phyloP scores from a whole-genome alignment of 208 protist genomes.

The Porcisia hertigi region DNA sequence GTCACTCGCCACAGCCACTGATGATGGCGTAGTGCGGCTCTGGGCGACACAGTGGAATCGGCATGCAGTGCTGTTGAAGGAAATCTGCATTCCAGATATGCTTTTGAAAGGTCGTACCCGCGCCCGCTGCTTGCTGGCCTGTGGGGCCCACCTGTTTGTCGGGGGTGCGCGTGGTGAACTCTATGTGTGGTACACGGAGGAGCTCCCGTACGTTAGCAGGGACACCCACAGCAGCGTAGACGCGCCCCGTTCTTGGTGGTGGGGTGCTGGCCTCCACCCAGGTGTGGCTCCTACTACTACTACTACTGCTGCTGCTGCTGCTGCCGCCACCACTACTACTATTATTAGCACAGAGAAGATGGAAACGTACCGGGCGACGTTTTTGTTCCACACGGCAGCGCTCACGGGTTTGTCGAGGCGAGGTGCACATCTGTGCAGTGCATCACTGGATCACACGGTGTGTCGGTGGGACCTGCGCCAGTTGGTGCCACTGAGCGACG shows the following conservation, averaged over 20 bases:
- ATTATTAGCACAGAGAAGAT: not conserved
- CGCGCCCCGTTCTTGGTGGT: not conserved
- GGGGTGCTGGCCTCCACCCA: not conserved
- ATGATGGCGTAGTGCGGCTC: constrained; percentile 31
- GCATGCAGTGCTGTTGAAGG: constrained; percentile 22
- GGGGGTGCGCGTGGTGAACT: constrained; percentile 39
- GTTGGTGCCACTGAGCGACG: constrained; percentile 15
- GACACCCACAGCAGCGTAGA: not conserved
- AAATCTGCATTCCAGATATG: constrained; percentile 28
- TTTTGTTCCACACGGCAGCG: constrained; percentile 42
- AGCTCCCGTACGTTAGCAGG: constrained; percentile 1
- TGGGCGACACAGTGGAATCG: constrained; percentile 30
- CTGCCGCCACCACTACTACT: no score
- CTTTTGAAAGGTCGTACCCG: constrained; percentile 24
- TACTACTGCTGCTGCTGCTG: not conserved
- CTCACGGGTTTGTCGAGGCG: constrained; percentile 40
- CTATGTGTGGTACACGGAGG: constrained; percentile 37
- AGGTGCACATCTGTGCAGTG: constrained; percentile 39
- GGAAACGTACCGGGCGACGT: constrained; percentile 17
- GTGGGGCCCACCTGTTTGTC: constrained; percentile 38
- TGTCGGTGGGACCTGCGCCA: constrained; percentile 45
- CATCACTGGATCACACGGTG: constrained; percentile 45
- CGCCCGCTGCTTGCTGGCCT: constrained; percentile 38
- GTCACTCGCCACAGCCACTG: constrained; percentile 20
- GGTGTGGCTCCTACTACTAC: not conserved